Conservation (phyloP, 805 yeast genomes). For the Candida namnaoensis region DNA sequence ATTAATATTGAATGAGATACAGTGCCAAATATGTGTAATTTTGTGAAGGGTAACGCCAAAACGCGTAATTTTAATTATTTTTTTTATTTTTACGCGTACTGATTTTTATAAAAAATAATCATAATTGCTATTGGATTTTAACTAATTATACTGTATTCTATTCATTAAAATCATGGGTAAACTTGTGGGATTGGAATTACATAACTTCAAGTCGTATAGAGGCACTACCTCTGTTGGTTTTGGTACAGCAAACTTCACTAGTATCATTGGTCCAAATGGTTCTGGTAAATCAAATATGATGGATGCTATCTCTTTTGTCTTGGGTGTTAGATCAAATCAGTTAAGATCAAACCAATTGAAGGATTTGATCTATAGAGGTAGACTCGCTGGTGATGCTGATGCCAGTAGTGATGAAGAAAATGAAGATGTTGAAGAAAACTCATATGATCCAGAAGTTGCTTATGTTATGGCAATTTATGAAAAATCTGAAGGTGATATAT, state of each 20-base stretch:
- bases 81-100: too few species aligned
- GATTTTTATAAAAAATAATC: too few species aligned
- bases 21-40: too few species aligned
- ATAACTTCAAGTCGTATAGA: conserved; percentile 86
- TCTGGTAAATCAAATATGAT: conserved; percentile 96
- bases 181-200: conserved; percentile 65
- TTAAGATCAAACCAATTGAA: conserved; percentile 65
- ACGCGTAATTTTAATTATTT: too few species aligned
- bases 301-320: conserved; percentile 93
- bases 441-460: conserved; percentile 33
- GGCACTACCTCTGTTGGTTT: conserved; percentile 74
- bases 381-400: conserved; percentile 21
- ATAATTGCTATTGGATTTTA: too few species aligned
- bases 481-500: conserved; percentile 45
- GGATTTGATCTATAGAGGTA: conserved; percentile 79
- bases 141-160: too few species aligned
- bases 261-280: conserved; percentile 97
- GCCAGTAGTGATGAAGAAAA: conserved; percentile 13
- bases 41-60: too few species aligned
- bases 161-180: conserved; percentile 55
- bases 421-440: conserved; percentile 1
- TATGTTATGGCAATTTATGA: conserved; percentile 75
- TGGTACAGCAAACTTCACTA: conserved; percentile 76
- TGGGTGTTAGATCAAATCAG: conserved; percentile 73
- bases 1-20: too few species aligned